Base-by-base conservation (phyloP, 768 basidiomycete genomes). In the Lentinula sp. region DNA sequence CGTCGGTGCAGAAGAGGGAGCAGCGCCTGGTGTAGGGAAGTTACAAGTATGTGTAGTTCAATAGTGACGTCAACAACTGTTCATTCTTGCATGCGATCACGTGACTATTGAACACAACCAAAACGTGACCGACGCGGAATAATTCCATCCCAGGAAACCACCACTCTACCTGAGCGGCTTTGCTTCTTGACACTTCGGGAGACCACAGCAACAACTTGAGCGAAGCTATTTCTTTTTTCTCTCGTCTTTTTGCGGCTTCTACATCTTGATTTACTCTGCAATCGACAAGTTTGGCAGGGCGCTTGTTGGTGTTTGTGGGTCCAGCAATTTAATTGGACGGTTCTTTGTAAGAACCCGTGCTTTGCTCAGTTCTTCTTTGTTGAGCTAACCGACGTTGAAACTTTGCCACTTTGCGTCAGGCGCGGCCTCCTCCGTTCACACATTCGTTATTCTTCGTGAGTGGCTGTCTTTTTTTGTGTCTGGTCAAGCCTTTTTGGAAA, bases 391-490 rank as follows among this genome's bases (percentile, higher is more conserved):
- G 46, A 48, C 46, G 46, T 21, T 23, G 46, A 48, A n/a, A 49
- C 59, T 60, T 49, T 43, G 15, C 57, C 57, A 51, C 65, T 56
- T 61, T 31, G 67, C 57, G 67, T 69, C 73, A 84, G 84, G 85
- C 77, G 78, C 84, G 85, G 85, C 85, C 83, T 84, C 85, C 84
- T 87, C 84, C 84, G 84, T 78, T 67, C 70, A 72, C 71, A 81
- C 84, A 73, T 69, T 88, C 86, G 64, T 85, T 86, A 75, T 74
- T 67, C 71, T 65, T 65, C 74, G 76, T 83, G 81, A 51, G 85
- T 85, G 64, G 62, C 66, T 59, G 65, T 52, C 60, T 55, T 48
- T 37, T 57, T 55, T 45, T 37, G 56, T 58, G 23, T 31, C 28
- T 49, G 8, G 48, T 34, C 13, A 13, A 32, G 50, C 50, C 50